Percentiles rank a stretch among this genome's conserved stretches.
These are phyloP conservation scores for Colletotrichum spaethianum DNA, from an alignment of 2,329 filamentous ascomycete species.

Conservation along the genomic window DNA sequence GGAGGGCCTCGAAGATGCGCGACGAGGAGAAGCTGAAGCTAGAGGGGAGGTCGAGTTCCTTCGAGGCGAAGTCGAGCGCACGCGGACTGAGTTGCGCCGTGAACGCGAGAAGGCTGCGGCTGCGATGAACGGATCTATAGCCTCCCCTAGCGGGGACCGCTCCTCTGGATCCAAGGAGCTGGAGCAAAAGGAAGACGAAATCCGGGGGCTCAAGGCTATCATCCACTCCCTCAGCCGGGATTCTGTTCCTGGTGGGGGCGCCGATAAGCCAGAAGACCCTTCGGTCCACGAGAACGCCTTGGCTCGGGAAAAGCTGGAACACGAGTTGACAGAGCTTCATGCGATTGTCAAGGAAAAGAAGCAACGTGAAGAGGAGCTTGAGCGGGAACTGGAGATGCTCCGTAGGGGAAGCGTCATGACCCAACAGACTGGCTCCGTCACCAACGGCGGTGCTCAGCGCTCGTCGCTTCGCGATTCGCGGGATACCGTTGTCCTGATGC, in stretches of 20 bases:
- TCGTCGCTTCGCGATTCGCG: constrained; percentile 77
- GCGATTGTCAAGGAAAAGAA: constrained; percentile 80
- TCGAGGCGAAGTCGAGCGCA: constrained; percentile 93
- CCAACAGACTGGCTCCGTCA: constrained; percentile 44
- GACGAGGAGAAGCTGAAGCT: constrained; percentile 94
- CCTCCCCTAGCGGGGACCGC: constrained; percentile 54
- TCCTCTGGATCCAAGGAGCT: constrained; percentile 78
- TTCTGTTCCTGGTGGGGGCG: constrained; percentile 67
- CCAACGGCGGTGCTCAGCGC: constrained; percentile 63
- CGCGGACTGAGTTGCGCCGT: constrained; percentile 86
- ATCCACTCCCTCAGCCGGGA: constrained; percentile 94
- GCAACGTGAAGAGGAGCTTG: constrained; percentile 85
- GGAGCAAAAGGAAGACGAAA: constrained; percentile 97
- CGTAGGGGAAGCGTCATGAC: constrained; percentile 58
- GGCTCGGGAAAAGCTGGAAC: constrained; percentile 79
- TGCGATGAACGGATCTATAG: constrained; percentile 63
- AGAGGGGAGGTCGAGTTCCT: constrained; percentile 96
- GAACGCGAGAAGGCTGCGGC: constrained; percentile 87
- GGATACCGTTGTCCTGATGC: constrained; percentile 73
- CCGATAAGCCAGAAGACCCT: constrained; percentile 43
- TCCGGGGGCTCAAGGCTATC: constrained; percentile 95
- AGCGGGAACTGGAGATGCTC: constrained; percentile 83
- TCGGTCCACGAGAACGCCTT: constrained; percentile 63
- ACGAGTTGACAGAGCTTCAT: constrained; percentile 85
- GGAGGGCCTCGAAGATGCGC: constrained; percentile 94